These are phyloP conservation scores for Coffea canephora DNA, from an alignment of 257 asterid species.

Conservation along the genomic window DNA sequence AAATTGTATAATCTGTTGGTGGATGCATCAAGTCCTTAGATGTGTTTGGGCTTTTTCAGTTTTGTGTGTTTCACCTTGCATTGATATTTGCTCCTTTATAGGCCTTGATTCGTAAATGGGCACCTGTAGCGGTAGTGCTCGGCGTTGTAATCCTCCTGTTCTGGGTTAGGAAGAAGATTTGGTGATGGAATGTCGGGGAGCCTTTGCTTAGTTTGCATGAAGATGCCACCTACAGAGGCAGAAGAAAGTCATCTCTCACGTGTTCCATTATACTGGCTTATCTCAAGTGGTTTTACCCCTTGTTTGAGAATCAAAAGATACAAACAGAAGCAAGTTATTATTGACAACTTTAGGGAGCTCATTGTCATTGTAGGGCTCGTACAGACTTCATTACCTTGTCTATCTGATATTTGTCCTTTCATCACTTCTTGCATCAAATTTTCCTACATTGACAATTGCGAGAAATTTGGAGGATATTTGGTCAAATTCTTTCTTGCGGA, in stretches of 20 bases:
- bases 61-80: conserved; percentile 4
- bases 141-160: conserved; percentile 82
- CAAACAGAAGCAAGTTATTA: neutral
- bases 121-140: conserved; percentile 85
- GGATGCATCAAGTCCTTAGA: neutral
- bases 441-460: neutral
- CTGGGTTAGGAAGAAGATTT: conserved; percentile 78
- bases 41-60: conserved; percentile 8
- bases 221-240: conserved; percentile 1
- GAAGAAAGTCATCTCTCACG: neutral
- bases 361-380: neutral
- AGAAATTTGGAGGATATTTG: neutral
- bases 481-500: neutral
- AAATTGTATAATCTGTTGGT: neutral
- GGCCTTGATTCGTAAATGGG: conserved; percentile 96
- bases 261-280: neutral
- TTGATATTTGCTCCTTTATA: conserved; percentile 17
- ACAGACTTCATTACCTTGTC: neutral
- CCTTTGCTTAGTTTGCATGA: neutral
- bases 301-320: conserved; percentile 4
- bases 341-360: conserved; percentile 2
- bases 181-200: conserved; percentile 45
- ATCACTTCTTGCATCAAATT: neutral
- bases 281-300: conserved; percentile 3
- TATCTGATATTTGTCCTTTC: neutral